phyloP scores from a whole-genome alignment of 352 stramenopile species.

The Phytophthora sp. region DNA sequence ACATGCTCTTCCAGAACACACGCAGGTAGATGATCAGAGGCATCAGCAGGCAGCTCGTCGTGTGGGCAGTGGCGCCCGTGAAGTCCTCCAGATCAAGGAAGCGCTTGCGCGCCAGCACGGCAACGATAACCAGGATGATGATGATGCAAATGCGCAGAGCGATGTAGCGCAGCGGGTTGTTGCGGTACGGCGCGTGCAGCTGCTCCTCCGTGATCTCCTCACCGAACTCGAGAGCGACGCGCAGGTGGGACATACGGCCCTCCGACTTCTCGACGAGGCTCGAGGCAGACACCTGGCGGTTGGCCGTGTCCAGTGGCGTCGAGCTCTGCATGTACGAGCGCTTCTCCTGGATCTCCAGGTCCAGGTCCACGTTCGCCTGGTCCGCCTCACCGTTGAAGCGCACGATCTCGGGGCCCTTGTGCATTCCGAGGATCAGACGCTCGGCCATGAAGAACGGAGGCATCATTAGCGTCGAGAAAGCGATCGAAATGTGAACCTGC shows the following conservation, averaged over 20 bases:
- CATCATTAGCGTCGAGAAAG: slow-evolving; percentile 47
- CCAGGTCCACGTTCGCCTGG: slow-evolving; percentile 4
- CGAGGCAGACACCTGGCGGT: slow-evolving; percentile 11
- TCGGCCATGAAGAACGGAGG: slow-evolving; percentile 57
- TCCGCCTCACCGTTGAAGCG: slow-evolving; percentile 11
- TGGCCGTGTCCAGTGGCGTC: slow-evolving; percentile 27
- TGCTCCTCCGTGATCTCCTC: slow-evolving; percentile 37
- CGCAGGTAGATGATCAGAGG: slow-evolving; percentile 61
- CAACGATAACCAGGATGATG: slow-evolving; percentile 42
- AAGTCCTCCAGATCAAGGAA: slow-evolving; percentile 63
- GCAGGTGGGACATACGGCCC: slow-evolving; percentile 21
- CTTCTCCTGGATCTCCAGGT: slow-evolving; percentile 24
- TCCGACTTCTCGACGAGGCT: slow-evolving; percentile 24
- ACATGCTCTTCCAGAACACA: slow-evolving; percentile 44
- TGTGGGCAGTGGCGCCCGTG: slow-evolving; percentile 46
- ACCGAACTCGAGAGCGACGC: slow-evolving; percentile 27
- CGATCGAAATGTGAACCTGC: slow-evolving; percentile 43
- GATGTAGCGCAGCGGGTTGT: slow-evolving; percentile 22
- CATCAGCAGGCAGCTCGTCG: slow-evolving; percentile 56
- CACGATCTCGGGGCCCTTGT: slow-evolving; percentile 31
- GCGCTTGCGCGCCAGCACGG: slow-evolving; percentile 43
- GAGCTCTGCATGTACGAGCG: slow-evolving; percentile 22
- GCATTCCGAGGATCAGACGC: slow-evolving; percentile 57
- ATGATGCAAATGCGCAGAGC: slow-evolving; percentile 37
- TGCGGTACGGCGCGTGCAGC: slow-evolving; percentile 18